A percentile compares a stretch with the other conserved stretches of the same genome.
Evolutionary conservation across 2,329 filamentous ascomycete species (phyloP).

Genomic region (Arthrobotrys sinensis): DNA sequence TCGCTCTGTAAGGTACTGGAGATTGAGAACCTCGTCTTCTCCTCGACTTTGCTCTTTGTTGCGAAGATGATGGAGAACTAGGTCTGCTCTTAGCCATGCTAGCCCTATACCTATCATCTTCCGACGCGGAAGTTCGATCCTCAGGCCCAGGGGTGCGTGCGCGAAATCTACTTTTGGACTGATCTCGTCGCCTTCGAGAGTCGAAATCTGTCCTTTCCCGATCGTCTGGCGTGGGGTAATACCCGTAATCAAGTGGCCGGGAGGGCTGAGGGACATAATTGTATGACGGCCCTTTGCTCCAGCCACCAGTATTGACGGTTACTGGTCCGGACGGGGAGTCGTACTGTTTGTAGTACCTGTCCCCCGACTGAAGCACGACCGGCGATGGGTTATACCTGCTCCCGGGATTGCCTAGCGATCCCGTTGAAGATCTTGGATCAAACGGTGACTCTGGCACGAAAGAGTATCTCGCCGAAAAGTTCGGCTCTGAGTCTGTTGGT

Average conservation of each 20-base stretch:
- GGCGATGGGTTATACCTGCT: slow-evolving; percentile 30
- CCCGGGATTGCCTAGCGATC: slow-evolving; percentile 37
- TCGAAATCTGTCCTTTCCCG: slow-evolving; percentile 41
- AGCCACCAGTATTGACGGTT: slow-evolving; percentile 20
- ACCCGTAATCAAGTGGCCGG: slow-evolving; percentile 28
- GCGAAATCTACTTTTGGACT: slow-evolving; percentile 42
- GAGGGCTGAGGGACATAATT: slow-evolving; percentile 31
- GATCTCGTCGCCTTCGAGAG: slow-evolving; percentile 23
- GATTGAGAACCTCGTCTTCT: slow-evolving; percentile 44
- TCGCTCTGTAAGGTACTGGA: slow-evolving; percentile 35
- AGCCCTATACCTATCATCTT: slow-evolving; percentile 42
- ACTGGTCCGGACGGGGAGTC: slow-evolving; percentile 28
- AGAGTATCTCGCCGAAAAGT: slow-evolving; percentile 18
- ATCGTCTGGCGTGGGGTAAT: slow-evolving; percentile 36
- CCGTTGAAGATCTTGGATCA: slow-evolving; percentile 49
- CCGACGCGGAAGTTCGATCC: slow-evolving; percentile 12
- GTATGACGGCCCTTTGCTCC: background rate
- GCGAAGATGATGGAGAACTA: slow-evolving; percentile 35
- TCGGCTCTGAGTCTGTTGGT: slow-evolving; percentile 35
- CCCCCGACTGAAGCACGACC: slow-evolving; percentile 30
- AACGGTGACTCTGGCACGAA: background rate
- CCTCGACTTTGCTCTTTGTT: slow-evolving; percentile 44
- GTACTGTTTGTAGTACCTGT: slow-evolving; percentile 26
- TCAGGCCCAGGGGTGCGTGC: slow-evolving; percentile 42
- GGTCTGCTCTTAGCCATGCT: slow-evolving; percentile 39